Evolutionary conservation across 169 alveolate genomes (phyloP), one percentile per base, ranked within the genome.

Genomic region (Eimeria praecox): DNA sequence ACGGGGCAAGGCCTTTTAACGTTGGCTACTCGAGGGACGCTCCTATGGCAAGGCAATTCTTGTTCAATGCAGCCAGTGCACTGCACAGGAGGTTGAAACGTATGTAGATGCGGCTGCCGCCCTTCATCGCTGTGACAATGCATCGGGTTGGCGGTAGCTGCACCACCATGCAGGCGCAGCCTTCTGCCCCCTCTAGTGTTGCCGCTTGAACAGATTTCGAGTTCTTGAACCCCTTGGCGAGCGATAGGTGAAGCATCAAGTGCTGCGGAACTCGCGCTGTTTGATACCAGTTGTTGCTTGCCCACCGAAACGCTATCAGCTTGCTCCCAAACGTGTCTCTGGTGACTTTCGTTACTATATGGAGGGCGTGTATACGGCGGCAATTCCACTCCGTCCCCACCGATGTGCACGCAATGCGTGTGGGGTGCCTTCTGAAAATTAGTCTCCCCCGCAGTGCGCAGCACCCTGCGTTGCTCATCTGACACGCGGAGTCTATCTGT

Each of bases 401-500:
- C 33, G 83, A 33, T 38, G 54, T 73, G 52, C 83, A 73, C n/a
- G 83, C 83, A 38, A n/a, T 73, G 83, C 83, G 30, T 1, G 14
- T 35, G 35, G 83, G 83, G 3, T 33, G 14, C 83, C 83, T 35
- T 35, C 83, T 30, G 83, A 73, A 38, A 12, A 38, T 20, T 12
- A 18, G 54, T 18, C 18, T 35, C 54, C 54, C 18, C 52, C 54
- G 3, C 52, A 33, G 16, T 35, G 83, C 54, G 22, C 18, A 30
- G 49, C 33, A 73, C 30, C n/a, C 18, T 33, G 49, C 3, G 18
- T 12, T 38, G 54, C 16, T 73, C 18, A 73, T 38, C 52, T 73
- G 83, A 20, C n/a, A 73, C 33, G 18, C 12, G 54, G 54, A 73
- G 22, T 73, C 54, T 35, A 12, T 3, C 9, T 8, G 54, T 12